phyloP scores from a whole-genome alignment of 805 yeast genomes.

The Priceomyces medius region DNA sequence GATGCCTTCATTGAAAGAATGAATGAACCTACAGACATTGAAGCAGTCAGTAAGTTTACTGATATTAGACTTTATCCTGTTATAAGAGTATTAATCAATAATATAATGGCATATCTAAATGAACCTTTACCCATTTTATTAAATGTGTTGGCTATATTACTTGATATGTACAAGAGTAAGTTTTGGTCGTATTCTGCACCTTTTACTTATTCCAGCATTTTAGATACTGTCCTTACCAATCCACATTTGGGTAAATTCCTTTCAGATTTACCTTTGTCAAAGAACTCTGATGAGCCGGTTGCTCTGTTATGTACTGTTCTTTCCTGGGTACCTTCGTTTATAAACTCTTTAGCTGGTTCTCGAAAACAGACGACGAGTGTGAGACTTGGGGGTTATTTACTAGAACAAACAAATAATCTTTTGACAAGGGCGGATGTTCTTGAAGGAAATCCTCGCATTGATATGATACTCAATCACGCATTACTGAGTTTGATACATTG shows the following conservation, averaged over 20 bases:
- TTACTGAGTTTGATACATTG: slow-evolving; percentile 14
- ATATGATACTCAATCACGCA: slow-evolving; percentile 3
- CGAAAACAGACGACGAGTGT: slow-evolving; percentile 55
- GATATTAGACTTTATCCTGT: slow-evolving; percentile 36
- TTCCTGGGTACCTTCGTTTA: slow-evolving; percentile 54
- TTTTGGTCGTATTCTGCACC: slow-evolving; percentile 62
- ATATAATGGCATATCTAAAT: slow-evolving; percentile 49
- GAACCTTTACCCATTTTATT: slow-evolving; percentile 55
- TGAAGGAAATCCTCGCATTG: not conserved
- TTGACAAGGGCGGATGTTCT: not conserved
- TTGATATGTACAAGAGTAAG: slow-evolving; percentile 39
- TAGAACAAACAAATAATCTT: slow-evolving; percentile 1
- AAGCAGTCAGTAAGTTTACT: slow-evolving; percentile 25
- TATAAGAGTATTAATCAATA: slow-evolving; percentile 46
- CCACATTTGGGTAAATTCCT: slow-evolving; percentile 46
- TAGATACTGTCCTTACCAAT: slow-evolving; percentile 60
- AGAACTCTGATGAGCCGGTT: not conserved
- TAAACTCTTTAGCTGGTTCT: slow-evolving; percentile 43
- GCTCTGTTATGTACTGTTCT: slow-evolving; percentile 30
- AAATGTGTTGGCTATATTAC: slow-evolving; percentile 47
- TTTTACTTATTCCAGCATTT: slow-evolving; percentile 50
- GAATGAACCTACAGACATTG: slow-evolving; percentile 28
- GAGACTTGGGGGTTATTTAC: slow-evolving; percentile 45
- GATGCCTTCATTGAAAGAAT: slow-evolving; percentile 31
- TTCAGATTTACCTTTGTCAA: slow-evolving; percentile 8